Evolutionary conservation across 2,329 filamentous ascomycete genomes (phyloP), one percentile per base, ranked within the genome.

Genomic region (Fusarium succisae): DNA sequence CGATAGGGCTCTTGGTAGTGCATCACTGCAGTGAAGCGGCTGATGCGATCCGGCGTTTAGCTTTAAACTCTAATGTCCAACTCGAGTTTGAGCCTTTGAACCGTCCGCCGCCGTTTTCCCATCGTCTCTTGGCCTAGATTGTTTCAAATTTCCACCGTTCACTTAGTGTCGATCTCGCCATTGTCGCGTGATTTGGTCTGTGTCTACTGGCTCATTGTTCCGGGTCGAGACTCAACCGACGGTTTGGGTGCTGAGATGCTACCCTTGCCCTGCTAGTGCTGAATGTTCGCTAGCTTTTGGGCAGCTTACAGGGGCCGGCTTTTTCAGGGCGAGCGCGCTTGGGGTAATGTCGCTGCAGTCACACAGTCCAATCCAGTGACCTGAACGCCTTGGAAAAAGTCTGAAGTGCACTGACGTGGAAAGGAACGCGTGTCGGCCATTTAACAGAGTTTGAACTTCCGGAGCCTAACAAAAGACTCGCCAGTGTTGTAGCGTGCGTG

Each of bases 51-150:
- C 41, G 54, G 43, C 26, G 48, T 69, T 32, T 65, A 53, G 66
- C 35, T 35, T 35, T 26, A 44, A 70, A 70, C 67, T 70, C 45
- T 70, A 48, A 54, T 48, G 6, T 5, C 12, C 37, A 59, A 43
- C 58, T 57, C 11, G 22, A 48, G 58, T 26, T 32, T 57, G 48
- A 38, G 57, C 32, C 50, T 53, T 20, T 20, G 50, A 9, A 30
- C 9, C 9, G 8, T 9, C 12, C 4, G 6, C 6, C 9, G 13
- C 12, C 22, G 39, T 43, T 13, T 8, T 37, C n/a, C 22, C 18
- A 32, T 15, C 38, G 17, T 37, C 18, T 37, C 12, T 64, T 35
- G 12, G 18, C 35, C 50, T 56, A 44, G 57, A n/a, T 22, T 9
- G 50, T 69, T 48, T 69, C 51, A 37, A 39, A 54, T 17, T 24